A percentile compares a stretch with the other conserved stretches of the same genome.
phyloP scores from a whole-genome alignment of 2,329 filamentous ascomycete species.

The Gyromitra esculenta region DNA sequence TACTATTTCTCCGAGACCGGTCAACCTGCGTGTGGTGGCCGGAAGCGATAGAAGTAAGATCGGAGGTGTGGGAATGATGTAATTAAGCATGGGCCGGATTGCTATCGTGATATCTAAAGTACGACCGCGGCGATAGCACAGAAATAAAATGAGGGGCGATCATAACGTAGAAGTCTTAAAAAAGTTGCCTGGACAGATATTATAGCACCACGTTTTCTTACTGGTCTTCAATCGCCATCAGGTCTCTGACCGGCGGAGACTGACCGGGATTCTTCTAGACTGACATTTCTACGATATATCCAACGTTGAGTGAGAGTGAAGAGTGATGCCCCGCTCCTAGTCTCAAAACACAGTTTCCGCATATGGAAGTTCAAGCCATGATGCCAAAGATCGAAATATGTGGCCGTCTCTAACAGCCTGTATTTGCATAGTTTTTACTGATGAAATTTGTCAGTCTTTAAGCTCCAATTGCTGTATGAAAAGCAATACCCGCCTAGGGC shows the following conservation, averaged over 20 bases:
- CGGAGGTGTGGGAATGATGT: slow-evolving; percentile 30
- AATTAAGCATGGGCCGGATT: slow-evolving; percentile 18
- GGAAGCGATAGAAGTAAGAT: slow-evolving; percentile 1
- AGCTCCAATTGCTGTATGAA: not conserved
- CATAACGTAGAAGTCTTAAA: not conserved
- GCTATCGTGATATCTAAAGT: slow-evolving; percentile 13
- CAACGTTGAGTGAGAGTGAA: slow-evolving; percentile 26
- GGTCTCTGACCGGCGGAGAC: not conserved
- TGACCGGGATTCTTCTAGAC: not conserved
- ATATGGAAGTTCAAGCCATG: slow-evolving; percentile 20
- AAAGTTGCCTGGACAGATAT: not conserved
- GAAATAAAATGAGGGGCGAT: slow-evolving; percentile 25
- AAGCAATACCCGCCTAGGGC: not conserved
- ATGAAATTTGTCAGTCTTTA: not conserved
- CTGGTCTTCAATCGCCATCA: not conserved
- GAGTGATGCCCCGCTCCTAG: slow-evolving; percentile 13
- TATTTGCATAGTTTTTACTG: slow-evolving; percentile 1
- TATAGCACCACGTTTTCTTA: not conserved
- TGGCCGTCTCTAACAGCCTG: not conserved
- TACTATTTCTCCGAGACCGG: slow-evolving; percentile 15
- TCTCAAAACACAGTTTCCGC: not conserved
- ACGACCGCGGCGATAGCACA: slow-evolving; percentile 26
- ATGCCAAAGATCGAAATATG: slow-evolving; percentile 10
- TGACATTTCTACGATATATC: not conserved
- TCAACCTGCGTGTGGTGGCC: not conserved